Evolutionary conservation across 208 protist species (phyloP), one percentile per base, ranked within the genome.

Genomic region (Acanthamoeba triangularis): DNA sequence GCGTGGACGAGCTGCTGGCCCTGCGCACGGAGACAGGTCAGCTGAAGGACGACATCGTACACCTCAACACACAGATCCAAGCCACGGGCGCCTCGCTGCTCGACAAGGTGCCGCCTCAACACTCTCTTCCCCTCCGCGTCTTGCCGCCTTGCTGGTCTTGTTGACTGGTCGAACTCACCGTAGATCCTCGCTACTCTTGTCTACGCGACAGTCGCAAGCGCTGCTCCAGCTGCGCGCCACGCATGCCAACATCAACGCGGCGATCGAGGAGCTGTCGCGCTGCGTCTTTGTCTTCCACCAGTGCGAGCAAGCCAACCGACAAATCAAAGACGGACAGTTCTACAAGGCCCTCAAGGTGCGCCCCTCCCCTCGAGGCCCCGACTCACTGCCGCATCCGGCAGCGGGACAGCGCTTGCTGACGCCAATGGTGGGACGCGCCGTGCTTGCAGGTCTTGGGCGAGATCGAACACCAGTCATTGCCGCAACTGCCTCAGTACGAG

Each of bases 291-390:
- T 90, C 6, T 67, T 90, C 56, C 47, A 90, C 52, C 82, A 90
- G 56, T 90, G 82, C 82, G 82, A 59, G 20, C n/a, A 67, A 41
- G 82, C 56, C 54, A 90, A 90, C 82, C 28, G 56, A 90, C 82
- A 90, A n/a, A 90, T 90, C 37, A 67, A 37, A 25, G 56, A 67
- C 28, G 82, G 82, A 1, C 47, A 90, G 37, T 90, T 90, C 65
- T 90, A 90, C 56, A 59, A 59, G 47, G 82, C 82, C 18, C 56
- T 90, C 47, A 59, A 65, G 49, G 82, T 67, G 16, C 11, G 35
- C 11, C 25, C 82, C 65, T 25, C 47, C 76, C 33, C 23, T 84
- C 20, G 10, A 47, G 20, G 13, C 3, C 37, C 52, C n/a, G 25
- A 3, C n/a, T 49, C 10, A 13, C 30, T 82, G 23, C 41, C 41